Conservation (phyloP, 2,329 filamentous ascomycete species). For the Hypoxylon sp. region DNA sequence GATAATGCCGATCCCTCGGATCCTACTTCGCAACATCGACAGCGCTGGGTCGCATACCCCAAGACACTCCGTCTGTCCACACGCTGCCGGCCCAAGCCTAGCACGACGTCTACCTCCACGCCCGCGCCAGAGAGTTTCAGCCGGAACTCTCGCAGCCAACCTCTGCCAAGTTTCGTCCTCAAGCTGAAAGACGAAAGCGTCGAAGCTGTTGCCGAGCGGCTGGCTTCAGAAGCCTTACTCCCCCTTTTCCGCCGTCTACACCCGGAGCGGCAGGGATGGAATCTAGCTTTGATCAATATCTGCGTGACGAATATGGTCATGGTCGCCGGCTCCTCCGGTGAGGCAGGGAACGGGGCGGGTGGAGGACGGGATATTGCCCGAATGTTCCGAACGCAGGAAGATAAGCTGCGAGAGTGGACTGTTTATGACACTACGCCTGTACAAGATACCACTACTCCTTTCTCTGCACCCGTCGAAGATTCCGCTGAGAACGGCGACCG, state of each 20-base stretch:
- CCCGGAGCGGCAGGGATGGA: conserved; percentile 78
- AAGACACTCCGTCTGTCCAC: conserved; percentile 86
- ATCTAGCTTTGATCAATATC: conserved; percentile 86
- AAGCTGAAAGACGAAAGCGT: conserved; percentile 67
- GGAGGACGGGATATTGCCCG: conserved; percentile 79
- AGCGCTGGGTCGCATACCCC: conserved; percentile 82
- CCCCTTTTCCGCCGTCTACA: conserved; percentile 83
- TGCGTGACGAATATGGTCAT: conserved; percentile 87
- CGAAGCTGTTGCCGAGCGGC: conserved; percentile 73
- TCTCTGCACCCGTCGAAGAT: background rate
- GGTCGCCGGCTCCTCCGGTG: conserved; percentile 64
- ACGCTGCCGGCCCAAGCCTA: conserved; percentile 65
- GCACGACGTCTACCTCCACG: conserved; percentile 62
- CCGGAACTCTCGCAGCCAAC: conserved; percentile 81
- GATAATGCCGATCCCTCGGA: conserved; percentile 56
- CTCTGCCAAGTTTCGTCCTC: conserved; percentile 82
- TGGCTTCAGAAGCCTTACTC: conserved; percentile 78
- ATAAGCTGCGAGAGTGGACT: conserved; percentile 76
- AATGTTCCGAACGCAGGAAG: conserved; percentile 86
- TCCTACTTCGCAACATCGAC: conserved; percentile 50
- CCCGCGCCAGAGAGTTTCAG: conserved; percentile 67
- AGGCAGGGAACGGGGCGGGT: conserved; percentile 54
- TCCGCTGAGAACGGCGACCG: background rate
- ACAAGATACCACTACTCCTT: background rate
- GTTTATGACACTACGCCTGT: conserved; percentile 61